Evolutionary conservation across 1,284 basidiomycete species (phyloP).

Genomic region (Schizopora paradoxa): DNA sequence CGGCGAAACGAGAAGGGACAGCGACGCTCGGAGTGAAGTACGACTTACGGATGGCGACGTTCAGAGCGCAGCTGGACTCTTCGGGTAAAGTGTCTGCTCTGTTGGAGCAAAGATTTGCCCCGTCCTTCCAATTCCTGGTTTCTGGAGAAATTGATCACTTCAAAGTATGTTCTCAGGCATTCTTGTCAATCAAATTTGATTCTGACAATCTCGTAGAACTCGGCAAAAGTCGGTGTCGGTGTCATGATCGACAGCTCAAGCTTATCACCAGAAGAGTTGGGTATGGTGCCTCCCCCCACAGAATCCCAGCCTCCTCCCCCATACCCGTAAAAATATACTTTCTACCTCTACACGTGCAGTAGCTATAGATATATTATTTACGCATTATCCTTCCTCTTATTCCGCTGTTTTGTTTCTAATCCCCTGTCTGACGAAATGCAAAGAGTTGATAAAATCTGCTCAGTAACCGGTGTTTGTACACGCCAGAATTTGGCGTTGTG

Average conservation of each 20-base stretch:
- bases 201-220: constrained; percentile 50
- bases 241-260: constrained; percentile 90
- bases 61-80: constrained; percentile 89
- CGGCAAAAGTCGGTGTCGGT: constrained; percentile 92
- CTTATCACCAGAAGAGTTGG: constrained; percentile 78
- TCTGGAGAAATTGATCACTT: constrained; percentile 98
- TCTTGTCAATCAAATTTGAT: not conserved
- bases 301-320: constrained; percentile 16
- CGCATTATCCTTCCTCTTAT: constrained; percentile 5
- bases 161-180: constrained; percentile 55
- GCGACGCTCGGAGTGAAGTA: constrained; percentile 95
- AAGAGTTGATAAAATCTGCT: no score
- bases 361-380: constrained; percentile 15
- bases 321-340: constrained; percentile 5
- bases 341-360: not conserved
- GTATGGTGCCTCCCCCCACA: constrained; percentile 48
- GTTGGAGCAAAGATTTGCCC: constrained; percentile 94
- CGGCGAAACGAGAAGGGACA: constrained; percentile 81
- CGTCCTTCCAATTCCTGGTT: constrained; percentile 91
- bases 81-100: constrained; percentile 92
- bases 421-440: not conserved
- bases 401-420: constrained; percentile 2
- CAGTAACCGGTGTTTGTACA: constrained; percentile 1
- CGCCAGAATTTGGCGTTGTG: not conserved
- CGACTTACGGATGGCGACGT: constrained; percentile 90